Percentiles rank a stretch among this genome's conserved stretches.
Conservation (phyloP, 2,329 filamentous ascomycete genomes). For the Ceratocystis cacaofunesta region DNA sequence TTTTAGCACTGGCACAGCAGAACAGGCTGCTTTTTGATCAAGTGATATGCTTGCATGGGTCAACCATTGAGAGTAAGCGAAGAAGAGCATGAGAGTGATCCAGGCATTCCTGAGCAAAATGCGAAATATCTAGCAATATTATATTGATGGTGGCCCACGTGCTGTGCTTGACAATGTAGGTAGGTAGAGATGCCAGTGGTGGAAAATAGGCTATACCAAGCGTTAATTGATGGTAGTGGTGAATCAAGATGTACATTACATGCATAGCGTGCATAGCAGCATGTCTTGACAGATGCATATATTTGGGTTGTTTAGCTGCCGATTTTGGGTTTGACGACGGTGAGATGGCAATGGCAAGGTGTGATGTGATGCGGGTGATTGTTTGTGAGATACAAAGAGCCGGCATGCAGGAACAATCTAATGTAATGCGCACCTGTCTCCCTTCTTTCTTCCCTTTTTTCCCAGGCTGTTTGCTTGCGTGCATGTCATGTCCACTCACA, state of each 20-base stretch:
- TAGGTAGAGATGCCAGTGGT: not conserved
- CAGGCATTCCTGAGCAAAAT: not conserved
- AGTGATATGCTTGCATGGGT: conserved; percentile 1
- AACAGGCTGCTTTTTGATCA: not conserved
- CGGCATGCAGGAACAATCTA: not conserved
- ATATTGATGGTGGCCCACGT: not conserved
- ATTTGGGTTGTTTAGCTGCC: not conserved
- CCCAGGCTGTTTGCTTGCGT: too few relatives aligned
- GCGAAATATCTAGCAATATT: too few relatives aligned
- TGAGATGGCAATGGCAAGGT: not conserved
- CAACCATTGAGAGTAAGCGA: not conserved
- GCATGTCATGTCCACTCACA: not conserved
- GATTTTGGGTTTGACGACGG: not conserved
- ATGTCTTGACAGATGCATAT: not conserved
- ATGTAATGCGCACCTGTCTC: not conserved
- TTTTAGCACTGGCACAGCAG: not conserved
- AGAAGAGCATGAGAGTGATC: not conserved
- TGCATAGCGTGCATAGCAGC: not conserved
- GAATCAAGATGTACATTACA: not conserved
- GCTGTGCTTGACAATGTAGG: not conserved
- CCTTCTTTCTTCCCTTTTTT: not conserved
- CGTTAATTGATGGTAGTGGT: too few relatives aligned
- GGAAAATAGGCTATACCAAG: not conserved
- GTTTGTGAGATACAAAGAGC: not conserved
- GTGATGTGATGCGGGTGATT: not conserved